Base-by-base conservation (phyloP, 2,329 filamentous ascomycete genomes). In the Epichloe baconii region DNA sequence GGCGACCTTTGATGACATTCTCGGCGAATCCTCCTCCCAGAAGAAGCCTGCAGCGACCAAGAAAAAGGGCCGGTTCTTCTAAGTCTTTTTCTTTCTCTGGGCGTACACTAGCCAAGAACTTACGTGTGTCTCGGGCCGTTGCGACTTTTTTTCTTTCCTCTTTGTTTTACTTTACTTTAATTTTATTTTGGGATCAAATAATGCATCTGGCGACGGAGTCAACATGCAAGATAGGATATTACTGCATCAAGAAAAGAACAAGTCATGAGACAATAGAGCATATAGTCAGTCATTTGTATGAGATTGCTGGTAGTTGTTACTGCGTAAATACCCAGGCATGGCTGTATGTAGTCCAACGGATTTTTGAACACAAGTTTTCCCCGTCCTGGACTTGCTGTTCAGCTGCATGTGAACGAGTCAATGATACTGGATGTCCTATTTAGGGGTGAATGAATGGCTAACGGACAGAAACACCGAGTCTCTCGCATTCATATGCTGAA, bases 1-100 rank as follows among this genome's bases (percentile, higher is more conserved):
- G 3, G 64, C 67, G 31, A 76, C 73, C 0, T 76, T 76, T 58
- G 73, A 76, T 54, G 73, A 76, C 47, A 76, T 76, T 37, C 61
- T 76, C 23, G 66, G 67, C 8, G 62, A 61, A 34, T 31, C 52
- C n/a, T 57, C 56, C 11, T 4, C 3, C 11, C 56, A 66, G 42
- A 64, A 65, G 55, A 66, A 65, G 54, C 50, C 59, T 26, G 49
- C 50, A 36, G 52, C 59, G 37, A 17, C 47, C 14, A 69, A 70
- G 65, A 71, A 69, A 60, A 71, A 69, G 63, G 63, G 64, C 47
- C 62, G 68, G 46, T 71, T 70, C 56, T 71, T 70, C 55, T 71
- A 57, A 57, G 21, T 8, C 5, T 38, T 17, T 31, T 31, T 48
- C 19, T 42, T 26, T 19, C 26, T 31, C 26, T 31, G 19, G 14